phyloP scores from a whole-genome alignment of 306 rosid genomes.

The Trifolium subterraneum region DNA sequence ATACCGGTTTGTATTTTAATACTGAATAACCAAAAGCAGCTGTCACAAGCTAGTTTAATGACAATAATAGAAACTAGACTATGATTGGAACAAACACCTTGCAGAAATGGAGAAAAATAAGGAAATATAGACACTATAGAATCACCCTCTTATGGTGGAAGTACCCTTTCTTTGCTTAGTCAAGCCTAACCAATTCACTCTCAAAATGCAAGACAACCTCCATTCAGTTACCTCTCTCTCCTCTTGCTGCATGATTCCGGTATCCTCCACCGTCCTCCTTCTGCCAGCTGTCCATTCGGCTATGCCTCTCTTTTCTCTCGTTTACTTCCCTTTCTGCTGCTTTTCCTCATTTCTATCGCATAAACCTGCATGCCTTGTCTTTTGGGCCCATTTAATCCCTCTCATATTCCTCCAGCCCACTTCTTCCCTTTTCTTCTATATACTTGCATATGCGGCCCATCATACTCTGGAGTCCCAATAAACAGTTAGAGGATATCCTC shows the following conservation, averaged over 20 bases:
- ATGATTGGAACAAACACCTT: not conserved
- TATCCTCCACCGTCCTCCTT: not conserved
- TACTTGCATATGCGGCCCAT: not conserved
- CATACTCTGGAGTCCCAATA: not conserved
- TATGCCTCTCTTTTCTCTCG: not conserved
- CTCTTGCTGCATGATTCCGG: not conserved
- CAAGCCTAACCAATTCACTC: too few relatives aligned
- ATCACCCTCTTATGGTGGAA: not conserved
- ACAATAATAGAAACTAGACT: not conserved
- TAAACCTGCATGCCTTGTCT: not conserved
- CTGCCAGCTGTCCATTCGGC: not conserved
- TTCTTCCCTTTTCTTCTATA: not conserved
- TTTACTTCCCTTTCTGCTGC: not conserved
- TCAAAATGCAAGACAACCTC: not conserved
- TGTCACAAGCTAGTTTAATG: slow-evolving; percentile 1
- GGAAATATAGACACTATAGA: not conserved
- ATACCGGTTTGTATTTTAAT: not conserved
- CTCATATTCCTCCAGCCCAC: not conserved
- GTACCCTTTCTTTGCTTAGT: not conserved
- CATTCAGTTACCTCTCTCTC: not conserved
- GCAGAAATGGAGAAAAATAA: not conserved
- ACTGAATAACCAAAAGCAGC: not conserved
- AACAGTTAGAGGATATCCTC: not conserved
- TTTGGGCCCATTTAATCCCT: slow-evolving; percentile 5
- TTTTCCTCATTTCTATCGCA: not conserved